These are phyloP conservation scores for Alternaria sp. DNA, from an alignment of 2,329 filamentous ascomycete species.

Conservation along the genomic window DNA sequence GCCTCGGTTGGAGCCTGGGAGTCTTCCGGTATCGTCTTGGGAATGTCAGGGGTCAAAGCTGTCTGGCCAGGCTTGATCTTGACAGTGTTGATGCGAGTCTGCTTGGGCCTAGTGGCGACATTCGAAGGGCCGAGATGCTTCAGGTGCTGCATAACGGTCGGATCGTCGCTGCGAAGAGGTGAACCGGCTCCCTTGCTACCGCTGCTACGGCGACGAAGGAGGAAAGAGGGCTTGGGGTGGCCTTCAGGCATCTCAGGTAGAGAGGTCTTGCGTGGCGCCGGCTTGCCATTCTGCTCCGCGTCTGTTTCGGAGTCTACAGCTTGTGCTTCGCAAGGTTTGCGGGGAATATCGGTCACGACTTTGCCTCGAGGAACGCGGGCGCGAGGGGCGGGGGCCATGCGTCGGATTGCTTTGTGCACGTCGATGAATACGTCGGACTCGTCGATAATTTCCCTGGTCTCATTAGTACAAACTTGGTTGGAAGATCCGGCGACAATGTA, in stretches of 20 bases:
- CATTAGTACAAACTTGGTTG: constrained; percentile 12
- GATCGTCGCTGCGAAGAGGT: constrained; percentile 58
- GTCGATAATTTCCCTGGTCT: constrained; percentile 87
- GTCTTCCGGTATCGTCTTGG: constrained; percentile 52
- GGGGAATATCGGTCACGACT: constrained; percentile 54
- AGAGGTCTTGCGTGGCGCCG: constrained; percentile 35
- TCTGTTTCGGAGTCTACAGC: constrained; percentile 26
- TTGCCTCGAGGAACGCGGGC: constrained; percentile 68
- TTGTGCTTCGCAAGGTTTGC: constrained; percentile 32
- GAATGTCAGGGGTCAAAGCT: constrained; percentile 65
- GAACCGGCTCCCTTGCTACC: constrained; percentile 43
- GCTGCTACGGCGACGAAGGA: constrained; percentile 55
- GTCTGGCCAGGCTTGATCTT: constrained; percentile 68
- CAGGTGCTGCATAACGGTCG: constrained; percentile 65
- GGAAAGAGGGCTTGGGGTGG: constrained; percentile 48
- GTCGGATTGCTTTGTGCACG: constrained; percentile 95
- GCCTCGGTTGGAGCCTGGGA: constrained; percentile 33
- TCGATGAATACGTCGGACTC: constrained; percentile 98
- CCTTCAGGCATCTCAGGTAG: constrained; percentile 35
- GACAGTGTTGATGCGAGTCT: constrained; percentile 67
- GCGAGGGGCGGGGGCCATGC: constrained; percentile 83
- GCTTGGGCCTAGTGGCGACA: constrained; percentile 63
- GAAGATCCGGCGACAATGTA: neutral
- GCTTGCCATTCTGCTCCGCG: constrained; percentile 20
- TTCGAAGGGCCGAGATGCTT: constrained; percentile 71